Evolutionary conservation across 305 asterid species (phyloP), one percentile per base, ranked within the genome.

Genomic region (Fraxinus angustifolia): DNA sequence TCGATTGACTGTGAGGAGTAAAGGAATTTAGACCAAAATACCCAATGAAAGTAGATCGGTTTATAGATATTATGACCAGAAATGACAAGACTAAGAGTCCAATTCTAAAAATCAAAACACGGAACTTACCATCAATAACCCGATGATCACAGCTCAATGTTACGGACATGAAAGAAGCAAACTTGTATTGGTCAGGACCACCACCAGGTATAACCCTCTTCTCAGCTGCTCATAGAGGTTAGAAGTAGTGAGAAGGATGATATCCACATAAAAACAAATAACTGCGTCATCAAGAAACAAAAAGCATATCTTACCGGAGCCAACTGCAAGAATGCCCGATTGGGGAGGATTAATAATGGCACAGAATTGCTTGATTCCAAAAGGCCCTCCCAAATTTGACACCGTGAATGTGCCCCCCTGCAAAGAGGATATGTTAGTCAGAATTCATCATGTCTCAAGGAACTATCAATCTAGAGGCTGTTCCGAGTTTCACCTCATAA

Each of bases 371-470:
- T 95, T 95, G 89, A 96, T 91, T 85, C 93, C 93, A 72, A 89
- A 89, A 45, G 94, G 94, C 87, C 99, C 98, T 58, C 99, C 99
- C 81, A 96, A 90, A 88, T 96, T 96, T 68, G 97, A 86, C 11
- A 96, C 97, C 1, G 98, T 96, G 87, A 96, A 96, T 45, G 99
- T 96, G 78, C 99, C 99, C 48, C 99, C 98, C 99, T 96, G 89
- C 65, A 81, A 80, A 78, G 33, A 78, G n/a, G 19, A 40, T 12
- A 76, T 70, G 79, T 78, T 36, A 26, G 16, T 23, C 65, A 78
- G 62, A 48, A 58, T 36, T 38, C 12, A 38, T 36, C 4, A 77
- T 42, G 40, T 8, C 23, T 76, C 42, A 50, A 73, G 67, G 65
- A 62, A 42, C 76, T 26, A 21, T 14, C n/a, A 14, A 30, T 34